These are phyloP conservation scores for Yueomyces sinensis DNA, from an alignment of 805 yeast genomes.

Conservation along the genomic window DNA sequence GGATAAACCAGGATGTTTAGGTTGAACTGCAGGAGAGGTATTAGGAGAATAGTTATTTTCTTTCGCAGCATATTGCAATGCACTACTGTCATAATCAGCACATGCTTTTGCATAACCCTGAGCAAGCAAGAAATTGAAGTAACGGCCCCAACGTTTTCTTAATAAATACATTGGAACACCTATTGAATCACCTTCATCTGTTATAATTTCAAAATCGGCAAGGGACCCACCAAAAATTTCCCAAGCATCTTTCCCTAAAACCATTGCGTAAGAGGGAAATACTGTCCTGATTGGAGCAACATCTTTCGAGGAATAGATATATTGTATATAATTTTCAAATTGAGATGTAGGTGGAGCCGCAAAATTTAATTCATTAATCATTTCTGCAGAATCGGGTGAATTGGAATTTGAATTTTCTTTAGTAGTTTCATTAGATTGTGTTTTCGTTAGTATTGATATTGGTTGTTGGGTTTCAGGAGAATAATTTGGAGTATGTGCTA, in stretches of 20 bases:
- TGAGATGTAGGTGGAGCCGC: constrained; percentile 14
- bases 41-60: neutral
- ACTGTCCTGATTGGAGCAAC: constrained; percentile 46
- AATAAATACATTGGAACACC: constrained; percentile 49
- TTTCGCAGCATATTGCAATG: neutral
- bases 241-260: constrained; percentile 62
- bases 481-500: constrained; percentile 27
- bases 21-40: neutral
- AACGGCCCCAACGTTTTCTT: constrained; percentile 67
- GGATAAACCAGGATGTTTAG: neutral
- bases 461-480: neutral
- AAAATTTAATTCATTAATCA: constrained; percentile 5
- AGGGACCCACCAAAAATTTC: constrained; percentile 50
- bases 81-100: constrained; percentile 10
- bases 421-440: neutral
- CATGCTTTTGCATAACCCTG: constrained; percentile 50
- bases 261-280: constrained; percentile 65
- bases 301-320: constrained; percentile 57
- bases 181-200: constrained; percentile 52
- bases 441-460: neutral
- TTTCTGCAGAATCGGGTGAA: neutral
- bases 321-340: constrained; percentile 61
- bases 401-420: no score
- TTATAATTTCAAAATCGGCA: constrained; percentile 60
- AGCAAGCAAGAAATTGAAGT: constrained; percentile 48